These are phyloP conservation scores for Didymella sp. DNA, from an alignment of 2,329 filamentous ascomycete species.

Conservation along the genomic window DNA sequence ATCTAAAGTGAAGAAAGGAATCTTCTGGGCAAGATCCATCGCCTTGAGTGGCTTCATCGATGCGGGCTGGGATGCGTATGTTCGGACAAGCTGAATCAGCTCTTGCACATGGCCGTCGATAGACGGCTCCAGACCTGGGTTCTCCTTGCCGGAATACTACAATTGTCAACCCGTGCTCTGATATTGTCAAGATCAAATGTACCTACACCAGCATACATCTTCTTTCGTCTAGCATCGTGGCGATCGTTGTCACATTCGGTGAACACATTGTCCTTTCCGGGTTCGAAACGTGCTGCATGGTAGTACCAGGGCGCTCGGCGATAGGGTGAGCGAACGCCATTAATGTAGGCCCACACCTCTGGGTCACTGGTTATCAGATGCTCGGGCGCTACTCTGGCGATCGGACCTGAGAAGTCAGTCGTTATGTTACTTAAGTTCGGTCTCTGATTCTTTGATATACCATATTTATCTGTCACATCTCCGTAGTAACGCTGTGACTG, in stretches of 20 bases:
- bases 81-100: constrained; percentile 58
- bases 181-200: not conserved
- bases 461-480: constrained; percentile 42
- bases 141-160: constrained; percentile 64
- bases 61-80: constrained; percentile 48
- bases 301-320: constrained; percentile 49
- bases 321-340: constrained; percentile 52
- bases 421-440: not conserved
- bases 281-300: constrained; percentile 59
- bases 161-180: constrained; percentile 10
- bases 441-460: constrained; percentile 15
- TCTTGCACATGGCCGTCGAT: constrained; percentile 59
- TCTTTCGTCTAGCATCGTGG: constrained; percentile 54
- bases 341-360: constrained; percentile 55
- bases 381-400: constrained; percentile 58
- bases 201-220: constrained; percentile 59
- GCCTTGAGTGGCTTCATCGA: constrained; percentile 39
- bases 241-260: constrained; percentile 58
- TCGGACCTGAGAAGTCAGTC: constrained; percentile 41
- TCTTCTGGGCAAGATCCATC: constrained; percentile 58
- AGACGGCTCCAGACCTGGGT: constrained; percentile 57
- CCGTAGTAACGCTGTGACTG: constrained; percentile 37
- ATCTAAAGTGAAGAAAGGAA: constrained; percentile 62
- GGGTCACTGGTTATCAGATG: constrained; percentile 59
- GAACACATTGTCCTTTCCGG: constrained; percentile 63